phyloP scores from a whole-genome alignment of 75 land plant genomes.

The Cryptomeria japonica region DNA sequence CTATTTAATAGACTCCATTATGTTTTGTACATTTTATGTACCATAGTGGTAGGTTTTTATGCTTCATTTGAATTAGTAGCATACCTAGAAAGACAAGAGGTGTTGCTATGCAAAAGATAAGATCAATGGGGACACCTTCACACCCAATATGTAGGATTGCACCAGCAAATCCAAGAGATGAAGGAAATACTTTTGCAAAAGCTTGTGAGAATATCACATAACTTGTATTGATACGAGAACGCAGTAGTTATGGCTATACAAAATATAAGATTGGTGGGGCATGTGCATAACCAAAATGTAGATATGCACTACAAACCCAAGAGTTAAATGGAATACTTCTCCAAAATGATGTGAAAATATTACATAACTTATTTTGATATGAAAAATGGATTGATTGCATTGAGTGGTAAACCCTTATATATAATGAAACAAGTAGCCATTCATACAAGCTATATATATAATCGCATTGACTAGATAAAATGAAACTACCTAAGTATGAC shows the following conservation, averaged over 20 bases:
- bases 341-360: neutral
- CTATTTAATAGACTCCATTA: no score
- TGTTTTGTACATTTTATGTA: no score
- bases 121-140: neutral
- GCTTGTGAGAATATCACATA: neutral
- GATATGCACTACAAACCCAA: neutral
- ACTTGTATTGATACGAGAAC: neutral
- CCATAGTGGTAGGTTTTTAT: no score
- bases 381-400: neutral
- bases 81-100: neutral
- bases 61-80: no score
- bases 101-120: neutral
- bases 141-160: neutral
- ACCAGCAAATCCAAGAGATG: constrained; percentile 4
- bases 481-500: no score
- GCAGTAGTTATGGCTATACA: neutral
- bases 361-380: no score
- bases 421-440: no score
- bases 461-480: neutral
- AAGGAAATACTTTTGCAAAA: neutral
- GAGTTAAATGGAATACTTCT: no score
- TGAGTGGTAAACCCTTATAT: neutral
- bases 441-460: no score
- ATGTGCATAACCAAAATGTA: neutral
- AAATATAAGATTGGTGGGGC: neutral